These are phyloP conservation scores for Simmondsia chinensis DNA, from an alignment of 148 eudicot genomes.

Conservation along the genomic window DNA sequence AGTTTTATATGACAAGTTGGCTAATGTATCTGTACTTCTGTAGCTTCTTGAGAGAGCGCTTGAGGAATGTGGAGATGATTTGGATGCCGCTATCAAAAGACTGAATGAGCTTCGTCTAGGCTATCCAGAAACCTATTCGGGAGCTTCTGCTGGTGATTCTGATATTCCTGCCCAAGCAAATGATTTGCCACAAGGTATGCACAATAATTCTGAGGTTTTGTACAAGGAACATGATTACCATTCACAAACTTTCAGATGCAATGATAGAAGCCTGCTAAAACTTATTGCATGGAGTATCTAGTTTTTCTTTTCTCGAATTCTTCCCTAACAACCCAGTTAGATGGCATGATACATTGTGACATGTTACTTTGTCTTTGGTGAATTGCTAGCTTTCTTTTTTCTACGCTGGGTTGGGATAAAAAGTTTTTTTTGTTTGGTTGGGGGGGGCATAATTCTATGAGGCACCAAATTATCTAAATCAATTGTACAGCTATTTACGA, in stretches of 20 bases:
- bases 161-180: conserved; percentile 23
- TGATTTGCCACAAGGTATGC: conserved; percentile 23
- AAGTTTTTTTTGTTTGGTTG: too few relatives aligned
- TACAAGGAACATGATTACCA: too few relatives aligned
- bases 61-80: conserved; percentile 62
- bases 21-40: background rate
- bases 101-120: conserved; percentile 67
- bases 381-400: too few relatives aligned
- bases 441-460: too few relatives aligned
- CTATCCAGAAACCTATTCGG: conserved; percentile 20
- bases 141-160: conserved; percentile 16
- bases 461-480: too few relatives aligned
- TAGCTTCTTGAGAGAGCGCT: conserved; percentile 74
- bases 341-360: too few relatives aligned
- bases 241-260: background rate
- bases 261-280: background rate
- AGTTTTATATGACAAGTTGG: background rate
- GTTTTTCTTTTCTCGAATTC: too few relatives aligned
- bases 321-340: too few relatives aligned
- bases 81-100: conserved; percentile 70
- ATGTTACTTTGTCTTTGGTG: too few relatives aligned
- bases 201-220: background rate
- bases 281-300: too few relatives aligned
- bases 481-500: too few relatives aligned
- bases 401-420: too few relatives aligned